These are phyloP conservation scores for Xerocomus minutiporus DNA, from an alignment of 1,284 basidiomycete species.

Conservation along the genomic window DNA sequence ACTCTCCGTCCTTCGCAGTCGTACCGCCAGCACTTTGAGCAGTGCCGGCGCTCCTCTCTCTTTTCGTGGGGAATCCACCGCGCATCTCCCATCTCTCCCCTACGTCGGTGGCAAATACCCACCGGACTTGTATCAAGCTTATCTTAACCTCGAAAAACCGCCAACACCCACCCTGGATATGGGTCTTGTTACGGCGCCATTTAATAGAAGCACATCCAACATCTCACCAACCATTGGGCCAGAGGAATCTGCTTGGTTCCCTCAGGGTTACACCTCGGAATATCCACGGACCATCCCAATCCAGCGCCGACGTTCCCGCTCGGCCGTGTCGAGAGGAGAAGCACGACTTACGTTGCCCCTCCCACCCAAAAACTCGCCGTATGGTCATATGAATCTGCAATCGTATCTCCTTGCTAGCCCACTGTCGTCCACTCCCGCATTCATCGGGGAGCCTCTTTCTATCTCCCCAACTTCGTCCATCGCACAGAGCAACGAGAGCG, in stretches of 20 bases:
- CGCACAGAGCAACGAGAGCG: constrained; percentile 27
- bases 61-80: constrained; percentile 31
- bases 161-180: constrained; percentile 12
- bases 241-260: constrained; percentile 12
- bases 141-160: constrained; percentile 15
- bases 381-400: constrained; percentile 30
- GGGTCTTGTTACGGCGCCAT: constrained; percentile 20
- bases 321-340: constrained; percentile 32
- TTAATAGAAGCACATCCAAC: constrained; percentile 22
- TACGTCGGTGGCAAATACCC: constrained; percentile 32
- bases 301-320: constrained; percentile 33
- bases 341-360: constrained; percentile 24
- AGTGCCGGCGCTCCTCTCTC: constrained; percentile 28
- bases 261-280: constrained; percentile 10
- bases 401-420: constrained; percentile 24
- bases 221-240: constrained; percentile 12
- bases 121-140: constrained; percentile 31
- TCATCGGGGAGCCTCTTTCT: constrained; percentile 29
- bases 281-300: constrained; percentile 16
- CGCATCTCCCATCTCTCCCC: constrained; percentile 30
- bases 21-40: constrained; percentile 33
- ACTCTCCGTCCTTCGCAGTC: constrained; percentile 31
- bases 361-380: constrained; percentile 29
- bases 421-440: constrained; percentile 27
- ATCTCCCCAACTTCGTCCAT: constrained; percentile 29